A percentile compares a stretch with the other conserved stretches of the same genome.
Conservation (phyloP, 2,329 filamentous ascomycete genomes). For the Aspergillus ruber region DNA sequence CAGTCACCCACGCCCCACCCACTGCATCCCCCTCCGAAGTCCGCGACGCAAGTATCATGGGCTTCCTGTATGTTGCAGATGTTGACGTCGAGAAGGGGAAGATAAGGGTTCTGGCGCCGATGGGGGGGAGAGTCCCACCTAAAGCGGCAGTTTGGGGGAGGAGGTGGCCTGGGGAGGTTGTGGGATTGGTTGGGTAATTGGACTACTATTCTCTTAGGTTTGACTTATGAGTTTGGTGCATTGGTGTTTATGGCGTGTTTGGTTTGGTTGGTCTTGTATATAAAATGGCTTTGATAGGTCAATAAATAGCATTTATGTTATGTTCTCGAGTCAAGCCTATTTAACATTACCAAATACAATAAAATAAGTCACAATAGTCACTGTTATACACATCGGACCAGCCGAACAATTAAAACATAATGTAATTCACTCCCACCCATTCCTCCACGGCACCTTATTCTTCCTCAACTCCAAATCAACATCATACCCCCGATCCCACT, state of each 20-base stretch:
- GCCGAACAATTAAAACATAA: slow-evolving; percentile 4
- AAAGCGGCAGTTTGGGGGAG: slow-evolving; percentile 72
- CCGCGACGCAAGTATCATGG: slow-evolving; percentile 76
- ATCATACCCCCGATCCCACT: slow-evolving; percentile 55
- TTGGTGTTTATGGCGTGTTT: neutral
- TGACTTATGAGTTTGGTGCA: no score
- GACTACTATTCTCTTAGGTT: no score
- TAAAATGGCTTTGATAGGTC: no score
- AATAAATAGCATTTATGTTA: no score
- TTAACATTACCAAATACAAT: no score
- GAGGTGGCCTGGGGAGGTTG: slow-evolving; percentile 76
- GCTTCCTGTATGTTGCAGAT: slow-evolving; percentile 87
- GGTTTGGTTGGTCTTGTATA: no score
- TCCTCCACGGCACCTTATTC: slow-evolving; percentile 47
- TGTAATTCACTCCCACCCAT: slow-evolving; percentile 40
- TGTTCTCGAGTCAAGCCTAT: no score
- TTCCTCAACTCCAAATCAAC: slow-evolving; percentile 41
- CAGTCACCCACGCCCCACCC: slow-evolving; percentile 70
- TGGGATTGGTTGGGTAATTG: slow-evolving; percentile 68
- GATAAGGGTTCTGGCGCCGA: slow-evolving; percentile 73
- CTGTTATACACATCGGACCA: neutral
- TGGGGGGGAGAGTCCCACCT: slow-evolving; percentile 72
- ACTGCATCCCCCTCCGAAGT: slow-evolving; percentile 66
- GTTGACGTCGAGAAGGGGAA: slow-evolving; percentile 79
- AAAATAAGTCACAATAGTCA: no score